phyloP scores from a whole-genome alignment of 345 rosid genomes.

The Euphorbia lathyris region DNA sequence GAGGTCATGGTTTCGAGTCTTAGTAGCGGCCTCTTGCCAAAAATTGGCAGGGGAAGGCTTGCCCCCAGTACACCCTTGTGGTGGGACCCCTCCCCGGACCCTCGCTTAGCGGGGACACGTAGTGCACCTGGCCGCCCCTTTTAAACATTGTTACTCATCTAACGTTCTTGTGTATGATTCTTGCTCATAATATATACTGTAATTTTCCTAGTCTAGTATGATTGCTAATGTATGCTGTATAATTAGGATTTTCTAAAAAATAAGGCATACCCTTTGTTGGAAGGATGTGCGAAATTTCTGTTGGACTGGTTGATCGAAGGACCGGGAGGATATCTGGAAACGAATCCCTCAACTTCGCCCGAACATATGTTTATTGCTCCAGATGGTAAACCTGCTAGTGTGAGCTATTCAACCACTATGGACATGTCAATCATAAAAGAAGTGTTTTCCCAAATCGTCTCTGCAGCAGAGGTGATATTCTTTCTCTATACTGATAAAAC shows the following conservation, averaged over 20 bases:
- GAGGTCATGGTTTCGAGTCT: too few relatives aligned
- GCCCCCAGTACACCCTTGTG: too few relatives aligned
- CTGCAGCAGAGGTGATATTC: constrained; percentile 72
- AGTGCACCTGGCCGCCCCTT: too few relatives aligned
- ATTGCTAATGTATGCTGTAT: constrained; percentile 3
- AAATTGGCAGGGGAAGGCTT: too few relatives aligned
- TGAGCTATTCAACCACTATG: constrained; percentile 97
- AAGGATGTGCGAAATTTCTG: constrained; percentile 74
- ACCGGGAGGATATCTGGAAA: constrained; percentile 63
- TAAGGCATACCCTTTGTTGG: constrained; percentile 78
- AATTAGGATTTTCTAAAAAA: constrained; percentile 68
- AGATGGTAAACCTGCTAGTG: constrained; percentile 72
- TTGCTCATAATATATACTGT: not conserved
- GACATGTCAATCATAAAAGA: constrained; percentile 80
- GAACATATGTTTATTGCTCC: constrained; percentile 82
- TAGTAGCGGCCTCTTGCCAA: too few relatives aligned
- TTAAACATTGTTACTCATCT: not conserved
- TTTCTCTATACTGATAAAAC: not conserved
- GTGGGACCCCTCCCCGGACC: too few relatives aligned
- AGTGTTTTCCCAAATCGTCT: constrained; percentile 63
- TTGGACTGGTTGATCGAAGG: constrained; percentile 94
- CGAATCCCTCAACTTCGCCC: constrained; percentile 97
- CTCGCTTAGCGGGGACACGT: too few relatives aligned
- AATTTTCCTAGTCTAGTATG: not conserved
- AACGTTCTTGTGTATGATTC: not conserved